Base-by-base conservation (phyloP, 495 filamentous ascomycete species). In the Penicillium arizonense region DNA sequence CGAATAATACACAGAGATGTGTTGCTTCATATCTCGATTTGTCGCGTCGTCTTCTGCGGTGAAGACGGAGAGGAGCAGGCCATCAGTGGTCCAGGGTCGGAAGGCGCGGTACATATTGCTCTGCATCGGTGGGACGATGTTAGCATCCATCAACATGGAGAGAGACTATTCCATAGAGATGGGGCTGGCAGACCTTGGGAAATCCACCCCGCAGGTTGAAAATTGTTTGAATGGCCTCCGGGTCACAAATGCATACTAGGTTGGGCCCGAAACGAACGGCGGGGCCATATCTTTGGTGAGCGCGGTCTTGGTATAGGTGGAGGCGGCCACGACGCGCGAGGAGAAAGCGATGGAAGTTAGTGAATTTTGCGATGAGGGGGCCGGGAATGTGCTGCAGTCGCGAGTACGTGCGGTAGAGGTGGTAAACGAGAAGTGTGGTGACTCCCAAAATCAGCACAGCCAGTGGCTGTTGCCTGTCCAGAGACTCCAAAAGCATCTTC, bases 291-390 rank as follows among this genome's bases (percentile, higher is more conserved):
- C 13, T 0, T 11, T 11, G 10, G 13, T 37, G 35, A 11, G 13
- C 13, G 35, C 13, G 10, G 13, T 14, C 10, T 13, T 37, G 35
- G 13, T 37, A 37, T 2, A 13, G 10, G 13, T 37, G 35, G 35
- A 14, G 10, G 9, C 12, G 9, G 35, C 35, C 35, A 37, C 35
- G 9, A 11, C 13, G 9, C 35, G 13, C 35, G 10, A 11, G 13
- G 10, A 11, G 13, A 11, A 37, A 11, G 13, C 35, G 54, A 3
- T 59, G 58, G 8, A 77, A 51, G 40, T 68, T 62, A 1, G 72
- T 68, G 35, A 76, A 55, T 18, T 52, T 53, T 11, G 71, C 65
- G 4, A 68, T 34, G 30, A 76, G 68, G 13, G 76, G 76, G 3
- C 76, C 76, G 0, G 76, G 76, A 8, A 79, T 59, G 37, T 48